Evolutionary conservation across 2,329 filamentous ascomycete genomes (phyloP).

Genomic region (Cercospora janseana): DNA sequence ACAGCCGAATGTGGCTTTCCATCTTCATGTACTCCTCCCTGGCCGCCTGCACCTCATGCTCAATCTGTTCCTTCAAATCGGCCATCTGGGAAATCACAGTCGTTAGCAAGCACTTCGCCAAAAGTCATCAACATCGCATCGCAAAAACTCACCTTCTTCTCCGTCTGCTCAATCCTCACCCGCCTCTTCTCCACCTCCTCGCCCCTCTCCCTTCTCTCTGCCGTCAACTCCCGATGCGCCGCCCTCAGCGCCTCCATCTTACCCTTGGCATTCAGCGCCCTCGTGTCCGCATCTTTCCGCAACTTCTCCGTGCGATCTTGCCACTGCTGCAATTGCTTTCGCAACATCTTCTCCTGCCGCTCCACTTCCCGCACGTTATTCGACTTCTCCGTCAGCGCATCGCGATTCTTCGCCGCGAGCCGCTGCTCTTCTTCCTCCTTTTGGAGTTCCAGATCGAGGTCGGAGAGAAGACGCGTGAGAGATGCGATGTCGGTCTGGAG

Average conservation of each 20-base stretch:
- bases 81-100: slow-evolving; percentile 66
- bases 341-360: slow-evolving; percentile 76
- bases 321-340: slow-evolving; percentile 81
- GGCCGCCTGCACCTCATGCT: slow-evolving; percentile 85
- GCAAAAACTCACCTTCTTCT: slow-evolving; percentile 78
- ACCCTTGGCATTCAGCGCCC: slow-evolving; percentile 75
- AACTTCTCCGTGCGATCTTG: slow-evolving; percentile 82
- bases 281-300: slow-evolving; percentile 73
- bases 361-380: slow-evolving; percentile 92
- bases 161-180: slow-evolving; percentile 94
- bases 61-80: slow-evolving; percentile 95
- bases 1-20: slow-evolving; percentile 94
- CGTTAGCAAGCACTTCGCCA: slow-evolving; percentile 23
- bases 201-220: slow-evolving; percentile 81
- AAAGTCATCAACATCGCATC: neutral
- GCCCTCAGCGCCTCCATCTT: slow-evolving; percentile 87
- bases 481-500: slow-evolving; percentile 81
- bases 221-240: slow-evolving; percentile 75
- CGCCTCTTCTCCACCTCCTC: slow-evolving; percentile 88
- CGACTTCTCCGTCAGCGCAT: slow-evolving; percentile 81
- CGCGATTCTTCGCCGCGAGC: slow-evolving; percentile 75
- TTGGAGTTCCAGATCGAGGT: slow-evolving; percentile 76
- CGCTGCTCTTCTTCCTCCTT: slow-evolving; percentile 90
- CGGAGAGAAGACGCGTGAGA: slow-evolving; percentile 84
- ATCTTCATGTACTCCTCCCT: slow-evolving; percentile 96